phyloP scores from a whole-genome alignment of 305 asterid genomes.

The Andrographis paniculata region DNA sequence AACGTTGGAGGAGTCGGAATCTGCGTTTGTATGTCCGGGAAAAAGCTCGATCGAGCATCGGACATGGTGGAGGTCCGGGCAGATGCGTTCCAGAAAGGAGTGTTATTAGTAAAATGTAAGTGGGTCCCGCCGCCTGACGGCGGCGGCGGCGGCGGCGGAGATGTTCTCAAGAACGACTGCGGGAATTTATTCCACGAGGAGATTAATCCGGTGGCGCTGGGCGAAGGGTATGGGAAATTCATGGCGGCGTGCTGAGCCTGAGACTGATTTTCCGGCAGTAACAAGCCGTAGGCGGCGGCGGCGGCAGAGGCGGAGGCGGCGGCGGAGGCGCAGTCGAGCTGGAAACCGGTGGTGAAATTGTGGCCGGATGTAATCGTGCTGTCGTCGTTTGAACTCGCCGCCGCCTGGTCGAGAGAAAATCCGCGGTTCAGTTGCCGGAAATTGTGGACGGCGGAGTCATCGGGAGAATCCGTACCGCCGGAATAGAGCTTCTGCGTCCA shows the following conservation, averaged over 20 bases:
- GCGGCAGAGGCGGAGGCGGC: constrained; percentile 41
- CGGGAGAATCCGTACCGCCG: constrained; percentile 28
- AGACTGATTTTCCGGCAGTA: constrained; percentile 39
- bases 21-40: constrained; percentile 46
- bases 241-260: constrained; percentile 28
- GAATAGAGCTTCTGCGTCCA: constrained; percentile 34
- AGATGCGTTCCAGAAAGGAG: constrained; percentile 79
- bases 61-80: constrained; percentile 28
- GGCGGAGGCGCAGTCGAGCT: constrained; percentile 44
- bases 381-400: constrained; percentile 8
- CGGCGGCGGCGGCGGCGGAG: constrained; percentile 43
- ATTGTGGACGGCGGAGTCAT: constrained; percentile 29
- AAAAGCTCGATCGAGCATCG: constrained; percentile 45
- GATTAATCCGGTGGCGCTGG: constrained; percentile 25
- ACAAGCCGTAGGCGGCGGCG: constrained; percentile 39
- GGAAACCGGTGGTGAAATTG: constrained; percentile 26
- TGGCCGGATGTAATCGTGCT: constrained; percentile 20
- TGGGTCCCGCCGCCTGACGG: constrained; percentile 23
- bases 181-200: constrained; percentile 50
- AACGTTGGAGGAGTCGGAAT: constrained; percentile 30
- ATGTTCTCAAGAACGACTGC: constrained; percentile 35
- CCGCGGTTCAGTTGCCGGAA: constrained; percentile 31
- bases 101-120: constrained; percentile 62
- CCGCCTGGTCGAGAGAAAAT: constrained; percentile 32
- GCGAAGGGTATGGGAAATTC: constrained; percentile 32